These are phyloP conservation scores for Pinus albicaulis DNA, from an alignment of 75 land plant species.

Conservation along the genomic window DNA sequence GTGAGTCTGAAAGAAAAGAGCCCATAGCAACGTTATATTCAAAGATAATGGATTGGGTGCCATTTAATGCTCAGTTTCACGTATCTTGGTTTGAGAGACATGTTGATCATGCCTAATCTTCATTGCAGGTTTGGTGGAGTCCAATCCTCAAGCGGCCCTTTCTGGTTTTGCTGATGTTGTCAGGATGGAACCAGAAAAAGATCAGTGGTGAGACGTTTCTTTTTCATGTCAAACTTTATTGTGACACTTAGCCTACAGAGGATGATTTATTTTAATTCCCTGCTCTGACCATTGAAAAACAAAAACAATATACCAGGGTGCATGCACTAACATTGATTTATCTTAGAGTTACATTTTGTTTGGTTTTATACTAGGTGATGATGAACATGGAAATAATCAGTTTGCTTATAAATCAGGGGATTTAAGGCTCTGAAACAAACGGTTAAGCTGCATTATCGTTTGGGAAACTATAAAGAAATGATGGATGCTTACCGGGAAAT, in stretches of 20 bases:
- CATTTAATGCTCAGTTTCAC: too few species aligned
- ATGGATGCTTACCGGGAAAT: conserved; percentile 95
- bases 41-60: too few species aligned
- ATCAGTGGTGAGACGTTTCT: conserved; percentile 72
- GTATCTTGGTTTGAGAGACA: too few species aligned
- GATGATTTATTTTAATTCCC: not conserved
- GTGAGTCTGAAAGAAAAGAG: too few species aligned
- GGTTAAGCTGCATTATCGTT: conserved; percentile 89
- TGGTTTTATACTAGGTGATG: not conserved
- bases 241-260: not conserved
- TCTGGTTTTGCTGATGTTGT: conserved; percentile 95
- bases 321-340: not conserved
- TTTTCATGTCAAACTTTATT: not conserved
- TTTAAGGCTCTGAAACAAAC: conserved; percentile 98
- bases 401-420: conserved; percentile 60
- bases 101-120: not conserved
- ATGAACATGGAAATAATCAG: not conserved
- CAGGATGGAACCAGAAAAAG: conserved; percentile 94
- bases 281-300: not conserved
- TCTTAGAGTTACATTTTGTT: not conserved
- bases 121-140: conserved; percentile 82
- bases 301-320: not conserved
- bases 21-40: too few species aligned
- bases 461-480: conserved; percentile 89
- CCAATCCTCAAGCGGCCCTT: conserved; percentile 89